phyloP scores from a whole-genome alignment of 257 asterid species.

The Petunia secreta region DNA sequence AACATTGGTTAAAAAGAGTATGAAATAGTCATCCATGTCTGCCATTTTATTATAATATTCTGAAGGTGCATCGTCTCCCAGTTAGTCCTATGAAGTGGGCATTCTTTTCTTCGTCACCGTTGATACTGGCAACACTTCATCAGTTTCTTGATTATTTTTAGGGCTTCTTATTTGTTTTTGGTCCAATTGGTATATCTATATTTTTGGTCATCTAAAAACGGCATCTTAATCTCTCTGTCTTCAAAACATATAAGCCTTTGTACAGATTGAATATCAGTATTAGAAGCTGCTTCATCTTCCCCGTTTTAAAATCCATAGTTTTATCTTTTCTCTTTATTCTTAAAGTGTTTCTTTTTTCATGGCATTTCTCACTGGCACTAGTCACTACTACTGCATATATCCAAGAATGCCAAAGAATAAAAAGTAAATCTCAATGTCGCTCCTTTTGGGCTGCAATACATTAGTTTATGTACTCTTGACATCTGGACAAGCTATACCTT shows the following conservation, averaged over 20 bases:
- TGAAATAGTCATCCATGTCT: background rate
- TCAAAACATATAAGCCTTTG: slow-evolving; percentile 10
- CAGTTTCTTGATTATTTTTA: too few species aligned
- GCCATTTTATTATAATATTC: background rate
- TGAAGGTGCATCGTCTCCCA: background rate
- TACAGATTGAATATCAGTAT: background rate
- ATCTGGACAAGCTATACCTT: slow-evolving; percentile 3
- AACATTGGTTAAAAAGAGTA: background rate
- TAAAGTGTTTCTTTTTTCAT: slow-evolving; percentile 7
- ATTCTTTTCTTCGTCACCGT: too few species aligned
- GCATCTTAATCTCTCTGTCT: background rate
- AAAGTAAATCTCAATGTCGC: background rate
- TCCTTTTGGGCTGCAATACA: background rate
- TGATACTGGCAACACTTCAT: too few species aligned
- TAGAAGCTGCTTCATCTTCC: background rate
- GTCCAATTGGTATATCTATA: too few species aligned
- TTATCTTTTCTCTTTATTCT: background rate
- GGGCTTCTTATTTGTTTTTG: too few species aligned
- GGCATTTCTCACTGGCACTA: background rate
- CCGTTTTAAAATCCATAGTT: background rate
- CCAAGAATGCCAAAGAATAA: background rate
- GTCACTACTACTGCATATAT: background rate
- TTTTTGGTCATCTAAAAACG: background rate
- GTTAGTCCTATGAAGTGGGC: background rate
- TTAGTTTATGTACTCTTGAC: slow-evolving; percentile 18